These are phyloP conservation scores for Bruguiera parviflora DNA, from an alignment of 345 rosid species.

Conservation along the genomic window DNA sequence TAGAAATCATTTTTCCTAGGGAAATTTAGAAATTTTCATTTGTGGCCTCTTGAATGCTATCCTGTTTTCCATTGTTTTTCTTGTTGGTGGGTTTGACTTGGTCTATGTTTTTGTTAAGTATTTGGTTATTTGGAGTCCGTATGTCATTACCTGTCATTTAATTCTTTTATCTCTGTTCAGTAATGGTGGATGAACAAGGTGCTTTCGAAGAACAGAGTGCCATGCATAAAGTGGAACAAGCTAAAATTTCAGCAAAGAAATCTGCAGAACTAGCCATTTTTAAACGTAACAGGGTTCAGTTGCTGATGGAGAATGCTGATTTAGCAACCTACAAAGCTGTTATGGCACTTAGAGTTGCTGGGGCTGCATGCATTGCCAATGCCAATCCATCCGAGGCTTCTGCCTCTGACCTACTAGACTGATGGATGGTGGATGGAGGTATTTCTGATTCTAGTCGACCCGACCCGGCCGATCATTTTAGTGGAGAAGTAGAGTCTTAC, in stretches of 20 bases:
- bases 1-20: no score
- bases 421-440: conserved; percentile 7
- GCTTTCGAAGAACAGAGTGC: conserved; percentile 44
- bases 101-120: not conserved
- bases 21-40: not conserved
- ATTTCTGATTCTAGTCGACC: not conserved
- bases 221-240: conserved; percentile 45
- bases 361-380: conserved; percentile 42
- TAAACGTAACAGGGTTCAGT: conserved; percentile 65
- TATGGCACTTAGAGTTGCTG: conserved; percentile 64
- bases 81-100: not conserved
- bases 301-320: conserved; percentile 73
- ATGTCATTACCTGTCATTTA: not conserved
- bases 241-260: conserved; percentile 39
- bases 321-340: conserved; percentile 72
- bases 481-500: conserved; percentile 10
- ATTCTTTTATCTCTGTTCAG: conserved; percentile 16
- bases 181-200: conserved; percentile 45
- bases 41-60: not conserved
- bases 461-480: conserved; percentile 3
- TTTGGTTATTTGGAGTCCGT: not conserved
- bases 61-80: not conserved
- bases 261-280: conserved; percentile 44
- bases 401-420: conserved; percentile 31
- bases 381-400: conserved; percentile 33